Evolutionary conservation across 1,284 basidiomycete species (phyloP), one percentile per base, ranked within the genome.

Genomic region (Ceratobasidium papillatum): DNA sequence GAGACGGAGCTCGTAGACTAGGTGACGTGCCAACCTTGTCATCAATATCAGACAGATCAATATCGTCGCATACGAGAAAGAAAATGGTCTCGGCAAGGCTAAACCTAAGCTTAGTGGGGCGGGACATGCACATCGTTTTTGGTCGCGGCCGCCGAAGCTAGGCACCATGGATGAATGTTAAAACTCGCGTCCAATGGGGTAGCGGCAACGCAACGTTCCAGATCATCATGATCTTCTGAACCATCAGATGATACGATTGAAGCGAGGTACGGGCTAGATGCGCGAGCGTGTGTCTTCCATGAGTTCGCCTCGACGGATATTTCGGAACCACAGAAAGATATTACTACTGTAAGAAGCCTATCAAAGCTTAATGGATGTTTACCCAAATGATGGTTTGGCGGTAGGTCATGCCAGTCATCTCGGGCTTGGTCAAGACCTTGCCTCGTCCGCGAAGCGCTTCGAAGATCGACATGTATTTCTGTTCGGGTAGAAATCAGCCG

Each of bases 361-460:
- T 25, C 19, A 59, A 59, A n/a, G 36, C 2, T 38, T 4, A 34
- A 11, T 9, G 12, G 36, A 34, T 25, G 62, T 71, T 43, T 59
- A 77, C 76, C 76, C 76, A 77, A 32, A 77, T 75, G n/a, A 69
- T 75, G 59, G 75, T 75, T 41, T 77, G 76, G 5, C 76, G 74
- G 45, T 77, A 77, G 27, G 76, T 75, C 43, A 77, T 65, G 25
- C 74, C 74, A 3, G 76, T 77, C 54, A 71, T 51, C 19, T 75
- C 47, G 17, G 69, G 69, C 36, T 72, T 72, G 43, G 69, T 72
- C 12, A 72, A 45, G 8, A 72, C 69, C 32, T 72, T 72, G 56
- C 69, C 69, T 19, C 69, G 69, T 22, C 62, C 69, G 27, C 62
- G 69, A 0, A 72, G 58, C 1, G 69, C 69, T 27, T 72, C 69